Base-by-base conservation (phyloP, 2,329 filamentous ascomycete genomes). In the Cercospora citrullina region DNA sequence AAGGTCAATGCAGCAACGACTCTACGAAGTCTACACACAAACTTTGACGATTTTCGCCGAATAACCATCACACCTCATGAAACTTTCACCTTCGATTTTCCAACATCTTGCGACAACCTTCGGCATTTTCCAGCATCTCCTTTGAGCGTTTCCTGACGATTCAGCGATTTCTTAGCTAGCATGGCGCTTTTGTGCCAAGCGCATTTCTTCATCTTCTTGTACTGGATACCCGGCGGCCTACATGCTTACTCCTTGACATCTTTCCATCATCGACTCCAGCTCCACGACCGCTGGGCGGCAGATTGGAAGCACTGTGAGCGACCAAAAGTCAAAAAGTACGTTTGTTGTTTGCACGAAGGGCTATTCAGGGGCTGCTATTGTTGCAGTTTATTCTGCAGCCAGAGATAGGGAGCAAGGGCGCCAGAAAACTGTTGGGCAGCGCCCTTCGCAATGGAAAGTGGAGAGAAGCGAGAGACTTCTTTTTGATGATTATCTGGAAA, bases 181-280 rank as follows among this genome's bases (percentile, higher is more conserved):
- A 57, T 31, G 28, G 60, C 60, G 60, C 31, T 26, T 60, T 21
- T 21, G 42, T 26, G 33, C 30, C n/a, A 39, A 45, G 33, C 36
- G 26, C 26, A 21, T 57, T 57, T 36, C 30, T 53, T 63, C 45
- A 31, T 39, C 12, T 62, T 63, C 31, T 48, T 48, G 21, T 60
- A 66, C 63, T 64, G 64, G 60, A 70, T 69, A 68, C 69, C 66
- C 55, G 39, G 64, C 18, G 64, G 66, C 59, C 55, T 59, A 55
- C 48, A 64, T 64, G 30, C 31, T 58, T 57, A 39, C 62, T 64
- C n/a, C 39, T 63, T 55, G 61, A 63, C 61, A 64, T 26, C 28
- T 30, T 39, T 28, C 7, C 26, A 53, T 2, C 30, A 18, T 62
- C 60, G 30, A 58, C 42, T 62, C 60, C 31, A 6, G n/a, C 18